Evolutionary conservation across 768 basidiomycete species (phyloP).

Genomic region (Agaricus subrufescens): DNA sequence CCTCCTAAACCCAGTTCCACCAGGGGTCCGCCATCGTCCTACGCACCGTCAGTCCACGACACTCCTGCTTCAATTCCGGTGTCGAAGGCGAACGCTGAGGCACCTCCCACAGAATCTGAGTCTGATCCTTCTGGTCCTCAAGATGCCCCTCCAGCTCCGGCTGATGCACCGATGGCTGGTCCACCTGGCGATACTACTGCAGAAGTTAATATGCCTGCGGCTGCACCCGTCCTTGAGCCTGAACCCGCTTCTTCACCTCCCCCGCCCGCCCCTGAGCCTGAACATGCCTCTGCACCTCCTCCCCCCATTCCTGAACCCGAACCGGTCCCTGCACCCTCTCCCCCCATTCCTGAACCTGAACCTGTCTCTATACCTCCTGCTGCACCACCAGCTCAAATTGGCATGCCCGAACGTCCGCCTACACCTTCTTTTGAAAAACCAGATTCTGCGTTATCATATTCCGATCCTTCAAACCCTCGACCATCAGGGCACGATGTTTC

Average conservation of each 20-base stretch:
- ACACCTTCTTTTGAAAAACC: slow-evolving; percentile 4
- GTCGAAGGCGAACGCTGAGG: not conserved
- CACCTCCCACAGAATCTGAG: not conserved
- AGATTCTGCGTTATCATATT: not conserved
- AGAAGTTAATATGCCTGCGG: not conserved
- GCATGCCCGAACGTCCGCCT: not conserved
- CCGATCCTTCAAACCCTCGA: not conserved
- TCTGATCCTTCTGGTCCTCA: not conserved
- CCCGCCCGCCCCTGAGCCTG: not conserved
- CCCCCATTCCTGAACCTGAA: not conserved
- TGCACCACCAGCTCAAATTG: not conserved
- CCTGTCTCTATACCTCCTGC: not conserved
- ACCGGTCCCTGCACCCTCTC: not conserved
- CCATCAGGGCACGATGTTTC: not conserved
- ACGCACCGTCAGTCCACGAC: slow-evolving; percentile 9
- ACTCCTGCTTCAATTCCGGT: not conserved
- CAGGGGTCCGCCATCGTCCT: slow-evolving; percentile 11
- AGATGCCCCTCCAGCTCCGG: not conserved
- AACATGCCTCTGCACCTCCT: not conserved
- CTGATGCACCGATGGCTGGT: not conserved
- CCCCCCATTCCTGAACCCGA: not conserved
- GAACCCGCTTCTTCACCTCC: not conserved
- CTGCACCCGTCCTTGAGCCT: not conserved
- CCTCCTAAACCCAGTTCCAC: slow-evolving; percentile 13
- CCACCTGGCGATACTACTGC: not conserved